Percentiles rank a stretch among this genome's conserved stretches.
These are phyloP conservation scores for Tricholoma matsutake DNA, from an alignment of 768 basidiomycete species.

Conservation along the genomic window DNA sequence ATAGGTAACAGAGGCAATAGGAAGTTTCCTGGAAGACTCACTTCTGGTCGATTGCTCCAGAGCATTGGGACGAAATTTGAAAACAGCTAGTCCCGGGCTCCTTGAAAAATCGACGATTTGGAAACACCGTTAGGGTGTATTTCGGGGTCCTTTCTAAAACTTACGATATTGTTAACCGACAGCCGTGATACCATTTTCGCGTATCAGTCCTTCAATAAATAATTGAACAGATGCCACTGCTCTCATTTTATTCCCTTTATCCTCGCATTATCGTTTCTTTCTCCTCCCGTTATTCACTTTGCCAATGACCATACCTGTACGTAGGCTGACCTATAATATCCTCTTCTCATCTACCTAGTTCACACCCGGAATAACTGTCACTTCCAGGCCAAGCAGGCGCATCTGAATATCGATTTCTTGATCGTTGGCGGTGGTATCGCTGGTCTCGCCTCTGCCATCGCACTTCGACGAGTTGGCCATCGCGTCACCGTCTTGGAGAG, in stretches of 20 bases:
- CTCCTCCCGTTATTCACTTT: neutral
- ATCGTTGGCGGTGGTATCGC: conserved; percentile 45
- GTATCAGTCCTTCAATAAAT: neutral
- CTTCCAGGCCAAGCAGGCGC: conserved; percentile 16
- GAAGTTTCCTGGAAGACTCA: no score
- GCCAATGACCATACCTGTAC: neutral
- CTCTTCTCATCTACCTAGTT: neutral
- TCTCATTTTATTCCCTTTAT: neutral
- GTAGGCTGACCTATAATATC: neutral
- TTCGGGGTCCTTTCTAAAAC: no score
- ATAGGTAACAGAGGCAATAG: no score
- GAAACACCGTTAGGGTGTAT: no score
- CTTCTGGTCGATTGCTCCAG: no score
- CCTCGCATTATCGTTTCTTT: neutral
- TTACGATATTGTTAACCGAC: no score
- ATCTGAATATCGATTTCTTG: conserved; percentile 29
- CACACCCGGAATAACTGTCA: neutral
- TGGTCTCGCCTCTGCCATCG: conserved; percentile 53
- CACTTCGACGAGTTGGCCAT: conserved; percentile 53
- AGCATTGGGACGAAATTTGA: no score
- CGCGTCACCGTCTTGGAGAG: conserved; percentile 50
- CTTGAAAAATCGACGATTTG: no score
- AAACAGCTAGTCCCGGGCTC: no score
- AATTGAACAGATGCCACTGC: no score
- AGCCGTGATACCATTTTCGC: neutral